A percentile compares a stretch with the other conserved stretches of the same genome.
Evolutionary conservation across 2,329 filamentous ascomycete species (phyloP).

Genomic region (Aspergillus calidoustus): DNA sequence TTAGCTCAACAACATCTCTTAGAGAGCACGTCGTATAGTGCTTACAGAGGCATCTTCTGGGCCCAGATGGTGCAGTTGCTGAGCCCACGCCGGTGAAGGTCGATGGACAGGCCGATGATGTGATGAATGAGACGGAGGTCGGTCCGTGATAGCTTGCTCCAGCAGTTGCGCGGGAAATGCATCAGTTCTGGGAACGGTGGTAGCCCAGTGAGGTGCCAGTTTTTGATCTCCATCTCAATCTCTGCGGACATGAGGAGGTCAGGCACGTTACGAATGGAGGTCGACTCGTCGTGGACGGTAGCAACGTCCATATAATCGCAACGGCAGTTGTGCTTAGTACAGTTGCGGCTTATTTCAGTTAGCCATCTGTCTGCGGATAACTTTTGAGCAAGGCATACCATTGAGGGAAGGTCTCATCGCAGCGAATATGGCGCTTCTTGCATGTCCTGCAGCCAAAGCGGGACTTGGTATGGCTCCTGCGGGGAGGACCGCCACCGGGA

Average conservation of each 20-base stretch:
- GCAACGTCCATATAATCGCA: constrained; percentile 96
- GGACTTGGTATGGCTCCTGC: constrained; percentile 95
- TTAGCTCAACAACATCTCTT: constrained; percentile 27
- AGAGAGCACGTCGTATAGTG: constrained; percentile 25
- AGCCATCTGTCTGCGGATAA: constrained; percentile 18
- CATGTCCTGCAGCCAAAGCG: constrained; percentile 98
- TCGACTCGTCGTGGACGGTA: constrained; percentile 59
- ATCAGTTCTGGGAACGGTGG: constrained; percentile 84
- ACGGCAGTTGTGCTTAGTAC: constrained; percentile 97
- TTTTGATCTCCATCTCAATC: constrained; percentile 77
- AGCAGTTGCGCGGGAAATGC: constrained; percentile 74
- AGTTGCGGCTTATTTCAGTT: constrained; percentile 74
- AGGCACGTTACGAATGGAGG: constrained; percentile 57
- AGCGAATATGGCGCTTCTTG: constrained; percentile 96
- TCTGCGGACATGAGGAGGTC: constrained; percentile 84
- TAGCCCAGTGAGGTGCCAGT: constrained; percentile 81
- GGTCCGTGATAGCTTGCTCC: constrained; percentile 72
- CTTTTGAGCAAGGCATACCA: constrained; percentile 64
- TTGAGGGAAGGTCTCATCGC: constrained; percentile 97
- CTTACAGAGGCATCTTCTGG: constrained; percentile 88
- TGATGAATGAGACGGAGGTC: constrained; percentile 91
- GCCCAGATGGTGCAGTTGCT: constrained; percentile 92
- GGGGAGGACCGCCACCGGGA: constrained; percentile 89
- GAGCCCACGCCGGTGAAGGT: constrained; percentile 76
- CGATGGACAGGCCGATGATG: constrained; percentile 80